Evolutionary conservation across 805 yeast species (phyloP), one percentile per base, ranked within the genome.

Genomic region (Candida morakotiae): DNA sequence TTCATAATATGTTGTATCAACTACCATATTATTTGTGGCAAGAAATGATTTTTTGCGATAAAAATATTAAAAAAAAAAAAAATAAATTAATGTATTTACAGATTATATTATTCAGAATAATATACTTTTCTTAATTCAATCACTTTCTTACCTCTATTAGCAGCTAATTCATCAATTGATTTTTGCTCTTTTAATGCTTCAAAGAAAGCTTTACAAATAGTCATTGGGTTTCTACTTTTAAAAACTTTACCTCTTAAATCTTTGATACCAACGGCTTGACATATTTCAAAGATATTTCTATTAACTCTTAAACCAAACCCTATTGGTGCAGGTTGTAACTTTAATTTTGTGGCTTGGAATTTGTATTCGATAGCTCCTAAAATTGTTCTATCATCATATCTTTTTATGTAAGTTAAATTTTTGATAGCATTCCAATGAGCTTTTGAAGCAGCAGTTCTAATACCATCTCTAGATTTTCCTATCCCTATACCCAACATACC

Each of bases 401-500:
- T 77, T 40, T 95, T 95, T 37, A 93, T 75, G 48, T 79, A 78
- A 28, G 75, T 73, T 55, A 93, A 69, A 59, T 87, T 87, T 61
- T 87, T 86, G 38, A 89, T 83, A 1, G 98, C 97, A 53, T 85
- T 83, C 95, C 95, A 86, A 60, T 82, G 87, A 4, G 98, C 96
- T 56, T 87, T 85, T 28, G 75, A 66, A 23, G 82, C 73, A 2
- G 98, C 96, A 38, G 75, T 73, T 35, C 83, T 67, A 65, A 83
- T 75, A 42, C 83, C 87, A 39, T 77, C 81, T 48, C 87, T 71
- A 43, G 93, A 91, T 55, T 86, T 87, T 44, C 98, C 98, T 60
- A 88, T 95, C 34, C 98, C 98, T 34, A 89, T 69, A 25, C 98
- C 98, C 42, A 93, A 71, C 83, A 87, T 84, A 46, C 98, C 98